A percentile compares a stretch with the other conserved stretches of the same genome.
Conservation (phyloP, 768 basidiomycete genomes). For the Gelatoporia subvermispora region DNA sequence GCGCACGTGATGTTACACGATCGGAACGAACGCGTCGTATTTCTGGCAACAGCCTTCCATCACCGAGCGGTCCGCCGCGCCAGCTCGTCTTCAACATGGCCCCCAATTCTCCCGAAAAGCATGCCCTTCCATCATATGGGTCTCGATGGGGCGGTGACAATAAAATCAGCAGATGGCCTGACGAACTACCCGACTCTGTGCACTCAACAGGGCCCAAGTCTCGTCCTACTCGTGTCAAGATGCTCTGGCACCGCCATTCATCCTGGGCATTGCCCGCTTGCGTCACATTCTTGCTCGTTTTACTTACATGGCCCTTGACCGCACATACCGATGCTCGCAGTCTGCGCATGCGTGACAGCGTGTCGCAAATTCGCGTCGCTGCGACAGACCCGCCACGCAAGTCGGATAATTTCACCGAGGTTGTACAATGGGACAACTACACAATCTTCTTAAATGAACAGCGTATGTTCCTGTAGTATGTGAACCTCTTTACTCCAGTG, state of each 20-base stretch:
- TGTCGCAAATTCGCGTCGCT: not conserved
- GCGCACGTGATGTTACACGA: too few species aligned
- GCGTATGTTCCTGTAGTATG: slow-evolving; percentile 68
- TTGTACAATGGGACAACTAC: slow-evolving; percentile 61
- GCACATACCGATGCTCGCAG: not conserved
- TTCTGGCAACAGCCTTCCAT: too few species aligned
- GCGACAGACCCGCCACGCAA: slow-evolving; percentile 20
- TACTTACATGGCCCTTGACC: slow-evolving; percentile 11
- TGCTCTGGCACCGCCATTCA: slow-evolving; percentile 4
- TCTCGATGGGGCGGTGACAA: too few species aligned
- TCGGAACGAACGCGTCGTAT: too few species aligned
- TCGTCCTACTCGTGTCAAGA: not conserved
- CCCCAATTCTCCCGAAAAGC: too few species aligned
- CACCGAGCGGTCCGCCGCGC: too few species aligned
- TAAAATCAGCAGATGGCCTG: too few species aligned
- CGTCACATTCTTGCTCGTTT: slow-evolving; percentile 8
- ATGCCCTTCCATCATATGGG: too few species aligned
- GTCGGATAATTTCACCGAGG: slow-evolving; percentile 27
- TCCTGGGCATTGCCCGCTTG: slow-evolving; percentile 14
- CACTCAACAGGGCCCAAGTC: not conserved
- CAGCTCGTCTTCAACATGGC: too few species aligned
- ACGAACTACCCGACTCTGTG: too few species aligned
- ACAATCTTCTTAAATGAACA: slow-evolving; percentile 67
- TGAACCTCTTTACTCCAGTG: slow-evolving; percentile 5
- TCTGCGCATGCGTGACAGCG: too few species aligned